These are phyloP conservation scores for Inonotus obliquus DNA, from an alignment of 1,284 basidiomycete species.

Conservation along the genomic window DNA sequence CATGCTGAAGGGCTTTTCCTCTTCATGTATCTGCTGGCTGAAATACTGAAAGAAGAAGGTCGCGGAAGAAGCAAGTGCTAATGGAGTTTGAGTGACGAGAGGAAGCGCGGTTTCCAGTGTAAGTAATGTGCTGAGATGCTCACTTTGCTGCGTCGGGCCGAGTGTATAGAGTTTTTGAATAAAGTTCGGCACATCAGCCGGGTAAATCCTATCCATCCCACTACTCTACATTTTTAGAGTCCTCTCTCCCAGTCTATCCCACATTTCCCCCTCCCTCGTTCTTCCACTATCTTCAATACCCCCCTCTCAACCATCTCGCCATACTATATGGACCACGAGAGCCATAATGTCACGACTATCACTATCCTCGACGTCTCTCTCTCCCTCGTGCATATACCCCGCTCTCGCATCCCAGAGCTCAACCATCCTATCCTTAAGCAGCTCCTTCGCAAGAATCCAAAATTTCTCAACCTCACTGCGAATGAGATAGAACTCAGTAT, in stretches of 20 bases:
- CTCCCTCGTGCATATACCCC: slow-evolving; percentile 67
- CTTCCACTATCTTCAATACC: not conserved
- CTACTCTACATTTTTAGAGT: not conserved
- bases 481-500: slow-evolving; percentile 72
- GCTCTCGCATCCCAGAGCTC: slow-evolving; percentile 53
- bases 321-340: slow-evolving; percentile 4
- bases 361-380: slow-evolving; percentile 64
- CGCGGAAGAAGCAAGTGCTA: too few relatives aligned
- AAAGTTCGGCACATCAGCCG: slow-evolving; percentile 1
- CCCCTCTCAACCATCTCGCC: not conserved
- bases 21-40: too few relatives aligned
- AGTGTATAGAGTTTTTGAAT: not conserved
- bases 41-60: too few relatives aligned
- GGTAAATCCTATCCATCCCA: not conserved
- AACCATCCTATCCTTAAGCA: slow-evolving; percentile 61
- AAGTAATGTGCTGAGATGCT: too few relatives aligned
- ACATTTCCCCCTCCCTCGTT: not conserved
- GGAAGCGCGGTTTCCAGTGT: not conserved
- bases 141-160: too few relatives aligned
- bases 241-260: not conserved
- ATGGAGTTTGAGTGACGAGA: not conserved
- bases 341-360: slow-evolving; percentile 44
- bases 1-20: too few relatives aligned
- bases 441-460: slow-evolving; percentile 58
- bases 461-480: slow-evolving; percentile 69